Percentiles rank a stretch among this genome's conserved stretches.
These are phyloP conservation scores for Xerocomellus dryophilus DNA, from an alignment of 768 basidiomycete genomes.

Conservation along the genomic window DNA sequence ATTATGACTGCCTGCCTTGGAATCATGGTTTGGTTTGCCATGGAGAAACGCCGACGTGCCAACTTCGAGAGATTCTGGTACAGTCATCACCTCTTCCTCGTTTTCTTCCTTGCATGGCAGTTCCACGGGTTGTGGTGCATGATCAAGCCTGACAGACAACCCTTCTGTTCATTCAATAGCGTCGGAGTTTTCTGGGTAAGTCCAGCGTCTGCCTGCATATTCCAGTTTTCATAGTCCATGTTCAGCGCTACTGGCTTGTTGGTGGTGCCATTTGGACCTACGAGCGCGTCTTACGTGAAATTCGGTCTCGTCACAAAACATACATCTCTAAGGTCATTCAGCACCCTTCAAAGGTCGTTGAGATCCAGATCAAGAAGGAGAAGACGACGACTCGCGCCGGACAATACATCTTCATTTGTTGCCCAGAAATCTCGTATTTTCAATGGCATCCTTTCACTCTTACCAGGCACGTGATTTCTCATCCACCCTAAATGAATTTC, in stretches of 20 bases:
- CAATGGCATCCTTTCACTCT: slow-evolving; percentile 98
- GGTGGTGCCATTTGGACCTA: slow-evolving; percentile 82
- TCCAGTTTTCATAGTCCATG: slow-evolving; percentile 5
- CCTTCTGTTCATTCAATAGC: slow-evolving; percentile 79
- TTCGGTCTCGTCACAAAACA: slow-evolving; percentile 86
- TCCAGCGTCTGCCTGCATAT: slow-evolving; percentile 4
- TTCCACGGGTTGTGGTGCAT: slow-evolving; percentile 96
- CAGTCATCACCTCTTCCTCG: slow-evolving; percentile 81
- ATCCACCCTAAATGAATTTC: background rate
- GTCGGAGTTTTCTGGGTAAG: slow-evolving; percentile 96
- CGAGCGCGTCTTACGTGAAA: slow-evolving; percentile 90
- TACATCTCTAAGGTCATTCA: slow-evolving; percentile 94
- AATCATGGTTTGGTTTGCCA: slow-evolving; percentile 82
- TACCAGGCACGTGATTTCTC: slow-evolving; percentile 51
- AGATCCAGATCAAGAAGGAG: slow-evolving; percentile 97
- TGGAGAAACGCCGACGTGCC: slow-evolving; percentile 72
- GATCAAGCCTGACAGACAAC: slow-evolving; percentile 87
- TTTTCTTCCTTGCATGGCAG: slow-evolving; percentile 95
- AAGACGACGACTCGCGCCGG: slow-evolving; percentile 79
- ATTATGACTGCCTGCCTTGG: slow-evolving; percentile 74
- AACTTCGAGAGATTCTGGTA: slow-evolving; percentile 92
- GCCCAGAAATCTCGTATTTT: slow-evolving; percentile 90
- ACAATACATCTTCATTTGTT: slow-evolving; percentile 90
- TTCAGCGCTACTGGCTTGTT: slow-evolving; percentile 83
- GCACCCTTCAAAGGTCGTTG: slow-evolving; percentile 91